phyloP scores from a whole-genome alignment of 2,329 filamentous ascomycete species.

The Rhytidhysteron rufulum region DNA sequence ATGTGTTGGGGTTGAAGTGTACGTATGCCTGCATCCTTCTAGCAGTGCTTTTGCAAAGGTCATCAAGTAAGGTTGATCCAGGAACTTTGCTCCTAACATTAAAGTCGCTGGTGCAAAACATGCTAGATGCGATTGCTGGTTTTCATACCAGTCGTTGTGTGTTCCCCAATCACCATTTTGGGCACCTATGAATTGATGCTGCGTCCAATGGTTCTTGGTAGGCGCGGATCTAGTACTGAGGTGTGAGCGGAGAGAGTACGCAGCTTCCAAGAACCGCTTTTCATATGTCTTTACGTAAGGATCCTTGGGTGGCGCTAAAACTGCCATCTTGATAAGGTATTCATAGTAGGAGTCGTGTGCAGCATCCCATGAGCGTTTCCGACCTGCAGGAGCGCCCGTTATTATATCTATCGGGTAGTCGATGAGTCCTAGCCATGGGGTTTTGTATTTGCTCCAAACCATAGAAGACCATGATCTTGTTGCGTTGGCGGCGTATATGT shows the following conservation, averaged over 20 bases:
- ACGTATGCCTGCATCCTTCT: constrained; percentile 38
- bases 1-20: constrained; percentile 32
- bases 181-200: constrained; percentile 39
- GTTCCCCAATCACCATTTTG: constrained; percentile 21
- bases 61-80: constrained; percentile 27
- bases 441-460: constrained; percentile 41
- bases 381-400: constrained; percentile 37
- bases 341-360: constrained; percentile 45
- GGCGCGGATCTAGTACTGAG: constrained; percentile 35
- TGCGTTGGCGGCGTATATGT: constrained; percentile 39
- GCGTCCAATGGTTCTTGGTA: constrained; percentile 24
- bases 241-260: constrained; percentile 31
- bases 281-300: constrained; percentile 31
- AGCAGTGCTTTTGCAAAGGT: constrained; percentile 37
- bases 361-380: constrained; percentile 40
- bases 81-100: constrained; percentile 34
- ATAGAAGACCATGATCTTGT: constrained; percentile 43
- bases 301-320: constrained; percentile 34
- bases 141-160: constrained; percentile 34
- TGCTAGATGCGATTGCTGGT: constrained; percentile 37
- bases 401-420: constrained; percentile 42
- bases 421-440: constrained; percentile 39
- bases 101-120: constrained; percentile 39
- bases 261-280: constrained; percentile 29
- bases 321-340: constrained; percentile 38